These are phyloP conservation scores for Brassica balearica DNA, from an alignment of 441 rosid genomes.

Conservation along the genomic window DNA sequence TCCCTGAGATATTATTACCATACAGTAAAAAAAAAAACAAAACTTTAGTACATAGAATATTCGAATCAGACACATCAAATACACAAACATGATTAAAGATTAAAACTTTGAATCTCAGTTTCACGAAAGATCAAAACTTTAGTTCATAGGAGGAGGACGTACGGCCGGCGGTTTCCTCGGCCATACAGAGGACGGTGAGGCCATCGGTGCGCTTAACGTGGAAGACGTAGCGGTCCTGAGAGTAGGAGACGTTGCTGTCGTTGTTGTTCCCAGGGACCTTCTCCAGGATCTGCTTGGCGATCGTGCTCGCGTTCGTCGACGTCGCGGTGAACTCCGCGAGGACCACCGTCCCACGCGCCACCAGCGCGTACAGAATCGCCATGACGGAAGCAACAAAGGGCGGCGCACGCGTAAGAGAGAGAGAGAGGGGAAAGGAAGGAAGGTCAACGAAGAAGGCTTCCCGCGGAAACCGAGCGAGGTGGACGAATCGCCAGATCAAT, in stretches of 20 bases:
- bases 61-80: neutral
- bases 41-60: neutral
- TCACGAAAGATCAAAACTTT: constrained; percentile 17
- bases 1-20: constrained; percentile 55
- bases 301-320: constrained; percentile 80
- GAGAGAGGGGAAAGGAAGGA: constrained; percentile 3
- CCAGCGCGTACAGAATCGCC: constrained; percentile 91
- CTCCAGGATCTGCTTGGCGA: constrained; percentile 84
- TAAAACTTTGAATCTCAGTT: neutral
- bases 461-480: constrained; percentile 40
- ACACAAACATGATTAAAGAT: neutral
- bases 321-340: constrained; percentile 85
- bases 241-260: constrained; percentile 89
- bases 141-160: constrained; percentile 30
- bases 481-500: constrained; percentile 39
- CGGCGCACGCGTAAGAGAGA: neutral
- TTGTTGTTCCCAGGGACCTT: constrained; percentile 80
- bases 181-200: constrained; percentile 98
- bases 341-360: constrained; percentile 92
- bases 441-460: constrained; percentile 38
- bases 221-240: constrained; percentile 92
- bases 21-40: neutral
- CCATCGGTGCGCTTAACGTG: constrained; percentile 96
- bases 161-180: constrained; percentile 93
- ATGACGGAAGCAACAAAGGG: constrained; percentile 41